These are phyloP conservation scores for Tricholoma saponaceum DNA, from an alignment of 768 basidiomycete genomes.

Conservation along the genomic window DNA sequence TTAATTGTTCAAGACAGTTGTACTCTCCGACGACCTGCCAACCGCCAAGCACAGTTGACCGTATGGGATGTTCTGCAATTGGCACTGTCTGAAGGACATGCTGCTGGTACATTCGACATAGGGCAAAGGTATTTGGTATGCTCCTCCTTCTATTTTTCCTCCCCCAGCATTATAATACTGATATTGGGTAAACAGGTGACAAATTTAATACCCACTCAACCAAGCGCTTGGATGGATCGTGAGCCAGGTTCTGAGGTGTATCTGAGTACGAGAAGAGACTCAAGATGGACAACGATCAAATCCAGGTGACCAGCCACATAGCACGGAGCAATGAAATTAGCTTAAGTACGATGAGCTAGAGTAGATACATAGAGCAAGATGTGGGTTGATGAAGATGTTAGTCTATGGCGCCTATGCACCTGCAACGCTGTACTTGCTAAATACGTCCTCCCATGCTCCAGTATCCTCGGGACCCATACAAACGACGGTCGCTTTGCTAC, in stretches of 20 bases:
- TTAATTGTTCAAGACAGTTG: slow-evolving; percentile 62
- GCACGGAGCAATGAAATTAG: background rate
- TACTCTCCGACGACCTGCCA: slow-evolving; percentile 44
- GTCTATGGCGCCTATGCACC: slow-evolving; percentile 9
- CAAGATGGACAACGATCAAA: slow-evolving; percentile 49
- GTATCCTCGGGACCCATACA: slow-evolving; percentile 81
- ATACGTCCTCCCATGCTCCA: slow-evolving; percentile 57
- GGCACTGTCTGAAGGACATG: slow-evolving; percentile 45
- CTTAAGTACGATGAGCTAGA: background rate
- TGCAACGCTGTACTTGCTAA: slow-evolving; percentile 68
- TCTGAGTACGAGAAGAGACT: slow-evolving; percentile 60
- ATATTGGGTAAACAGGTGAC: slow-evolving; percentile 38
- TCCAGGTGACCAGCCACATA: slow-evolving; percentile 7
- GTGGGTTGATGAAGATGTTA: slow-evolving; percentile 2
- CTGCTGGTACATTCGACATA: slow-evolving; percentile 46
- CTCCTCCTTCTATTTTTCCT: slow-evolving; percentile 1
- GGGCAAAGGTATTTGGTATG: slow-evolving; percentile 70
- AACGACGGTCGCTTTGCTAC: slow-evolving; percentile 72
- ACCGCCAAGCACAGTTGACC: slow-evolving; percentile 71
- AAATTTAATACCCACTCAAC: slow-evolving; percentile 67
- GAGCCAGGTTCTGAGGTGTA: slow-evolving; percentile 63
- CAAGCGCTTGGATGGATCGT: slow-evolving; percentile 66
- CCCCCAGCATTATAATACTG: background rate
- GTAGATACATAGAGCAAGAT: background rate
- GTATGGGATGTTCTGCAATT: slow-evolving; percentile 74